A percentile compares a stretch with the other conserved stretches of the same genome.
phyloP scores from a whole-genome alignment of 108 stramenopile species.

The Pinguiococcus pyrenoidosus region DNA sequence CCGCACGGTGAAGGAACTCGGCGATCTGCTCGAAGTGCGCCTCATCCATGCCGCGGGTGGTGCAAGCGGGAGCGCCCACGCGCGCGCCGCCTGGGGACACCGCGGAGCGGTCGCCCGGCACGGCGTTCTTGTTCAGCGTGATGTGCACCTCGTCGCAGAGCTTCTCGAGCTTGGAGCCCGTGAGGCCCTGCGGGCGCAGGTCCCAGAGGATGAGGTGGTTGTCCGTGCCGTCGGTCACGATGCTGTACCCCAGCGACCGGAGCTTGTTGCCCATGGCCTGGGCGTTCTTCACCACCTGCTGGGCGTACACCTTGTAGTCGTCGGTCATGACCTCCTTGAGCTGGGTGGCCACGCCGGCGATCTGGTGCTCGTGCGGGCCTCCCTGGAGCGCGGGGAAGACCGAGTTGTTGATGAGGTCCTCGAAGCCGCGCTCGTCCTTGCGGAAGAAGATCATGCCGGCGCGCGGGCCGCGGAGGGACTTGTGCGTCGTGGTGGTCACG shows the following conservation, averaged over 20 bases:
- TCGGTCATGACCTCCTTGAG: slow-evolving; percentile 87
- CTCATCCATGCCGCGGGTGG: slow-evolving; percentile 66
- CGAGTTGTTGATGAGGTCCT: slow-evolving; percentile 81
- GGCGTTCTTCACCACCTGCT: slow-evolving; percentile 87
- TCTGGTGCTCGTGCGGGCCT: slow-evolving; percentile 98
- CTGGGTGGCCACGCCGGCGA: slow-evolving; percentile 96
- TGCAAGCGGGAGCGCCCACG: slow-evolving; percentile 77
- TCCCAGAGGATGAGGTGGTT: slow-evolving; percentile 99
- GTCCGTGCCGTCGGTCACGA: slow-evolving; percentile 96
- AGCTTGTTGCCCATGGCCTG: slow-evolving; percentile 70
- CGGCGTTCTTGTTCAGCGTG: slow-evolving; percentile 99
- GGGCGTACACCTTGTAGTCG: slow-evolving; percentile 83
- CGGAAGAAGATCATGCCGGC: slow-evolving; percentile 99
- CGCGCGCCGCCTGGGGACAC: slow-evolving; percentile 98
- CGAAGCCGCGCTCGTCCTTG: slow-evolving; percentile 94
- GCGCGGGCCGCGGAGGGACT: slow-evolving; percentile 96
- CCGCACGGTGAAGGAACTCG: slow-evolving; percentile 72
- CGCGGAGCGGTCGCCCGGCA: slow-evolving; percentile 91
- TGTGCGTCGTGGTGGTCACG: slow-evolving; percentile 99
- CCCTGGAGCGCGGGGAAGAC: slow-evolving; percentile 99
- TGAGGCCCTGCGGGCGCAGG: slow-evolving; percentile 78
- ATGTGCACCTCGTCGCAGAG: slow-evolving; percentile 92
- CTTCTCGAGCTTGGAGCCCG: slow-evolving; percentile 96
- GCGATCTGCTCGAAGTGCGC: slow-evolving; percentile 89
- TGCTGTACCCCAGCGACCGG: slow-evolving; percentile 65